A percentile compares a stretch with the other conserved stretches of the same genome.
These are phyloP conservation scores for Amanita subjunquillea DNA, from an alignment of 768 basidiomycete species.

Conservation along the genomic window DNA sequence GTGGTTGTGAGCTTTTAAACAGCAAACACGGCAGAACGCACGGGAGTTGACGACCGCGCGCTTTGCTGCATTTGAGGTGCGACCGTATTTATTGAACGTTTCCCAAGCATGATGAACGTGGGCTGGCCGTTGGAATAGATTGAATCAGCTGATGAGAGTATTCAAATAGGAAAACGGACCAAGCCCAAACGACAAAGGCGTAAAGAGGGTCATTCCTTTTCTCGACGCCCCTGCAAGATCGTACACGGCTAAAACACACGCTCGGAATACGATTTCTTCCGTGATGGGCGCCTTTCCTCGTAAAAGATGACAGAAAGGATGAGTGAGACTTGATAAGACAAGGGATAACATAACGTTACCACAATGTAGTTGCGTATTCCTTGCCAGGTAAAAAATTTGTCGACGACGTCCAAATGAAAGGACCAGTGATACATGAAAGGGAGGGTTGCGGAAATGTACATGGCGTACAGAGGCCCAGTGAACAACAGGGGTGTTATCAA, in stretches of 20 bases:
- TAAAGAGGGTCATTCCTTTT: slow-evolving; percentile 59
- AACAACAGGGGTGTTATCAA: slow-evolving; percentile 67
- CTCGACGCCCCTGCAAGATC: slow-evolving; percentile 50
- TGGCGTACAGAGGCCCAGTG: slow-evolving; percentile 64
- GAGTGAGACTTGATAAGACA: neutral
- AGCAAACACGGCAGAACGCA: slow-evolving; percentile 21
- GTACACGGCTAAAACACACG: slow-evolving; percentile 70
- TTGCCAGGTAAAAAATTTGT: slow-evolving; percentile 36
- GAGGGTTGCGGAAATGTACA: slow-evolving; percentile 31
- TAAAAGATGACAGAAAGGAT: neutral
- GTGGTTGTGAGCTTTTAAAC: neutral
- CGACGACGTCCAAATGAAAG: slow-evolving; percentile 26
- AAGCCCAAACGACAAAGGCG: slow-evolving; percentile 82
- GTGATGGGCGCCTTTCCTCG: slow-evolving; percentile 69
- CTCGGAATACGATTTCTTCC: slow-evolving; percentile 87
- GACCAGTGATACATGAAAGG: slow-evolving; percentile 48
- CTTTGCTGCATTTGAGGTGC: slow-evolving; percentile 51
- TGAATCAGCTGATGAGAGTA: neutral
- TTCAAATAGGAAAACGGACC: slow-evolving; percentile 35
- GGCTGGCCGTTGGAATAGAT: slow-evolving; percentile 25
- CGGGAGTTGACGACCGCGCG: slow-evolving; percentile 47
- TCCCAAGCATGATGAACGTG: slow-evolving; percentile 94
- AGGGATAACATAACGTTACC: slow-evolving; percentile 16
- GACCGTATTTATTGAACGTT: slow-evolving; percentile 63
- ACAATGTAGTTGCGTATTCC: slow-evolving; percentile 64